A percentile compares a stretch with the other conserved stretches of the same genome.
Evolutionary conservation across 176 grass and related monocot species (phyloP).

Genomic region (Microstegium vimineum): DNA sequence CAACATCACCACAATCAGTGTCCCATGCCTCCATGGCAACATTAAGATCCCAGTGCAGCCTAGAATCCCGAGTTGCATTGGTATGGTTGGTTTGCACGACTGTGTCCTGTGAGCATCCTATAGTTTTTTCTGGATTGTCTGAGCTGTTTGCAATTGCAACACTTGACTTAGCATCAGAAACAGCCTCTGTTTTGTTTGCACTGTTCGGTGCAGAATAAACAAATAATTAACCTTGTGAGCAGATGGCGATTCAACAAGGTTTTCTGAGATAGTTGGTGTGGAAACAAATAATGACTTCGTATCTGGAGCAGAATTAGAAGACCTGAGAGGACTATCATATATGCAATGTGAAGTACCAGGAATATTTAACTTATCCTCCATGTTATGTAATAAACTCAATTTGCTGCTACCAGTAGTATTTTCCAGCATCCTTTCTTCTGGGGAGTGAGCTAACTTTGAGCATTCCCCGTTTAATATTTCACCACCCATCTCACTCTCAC

Average conservation of each 20-base stretch:
- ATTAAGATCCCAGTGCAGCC: slow-evolving; percentile 97
- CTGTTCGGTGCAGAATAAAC: slow-evolving; percentile 13
- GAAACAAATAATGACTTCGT: slow-evolving; percentile 11
- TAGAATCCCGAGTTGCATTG: slow-evolving; percentile 44
- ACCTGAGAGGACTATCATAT: slow-evolving; percentile 3
- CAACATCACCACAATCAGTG: slow-evolving; percentile 27
- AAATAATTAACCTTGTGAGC: background rate
- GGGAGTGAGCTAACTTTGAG: slow-evolving; percentile 27
- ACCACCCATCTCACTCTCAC: slow-evolving; percentile 51
- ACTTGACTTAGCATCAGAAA: slow-evolving; percentile 36
- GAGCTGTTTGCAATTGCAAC: slow-evolving; percentile 9
- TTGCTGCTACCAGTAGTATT: slow-evolving; percentile 2
- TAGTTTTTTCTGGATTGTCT: slow-evolving; percentile 21
- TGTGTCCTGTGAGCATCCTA: slow-evolving; percentile 30
- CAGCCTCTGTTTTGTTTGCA: slow-evolving; percentile 12
- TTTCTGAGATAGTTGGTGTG: background rate
- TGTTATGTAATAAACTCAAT: slow-evolving; percentile 27
- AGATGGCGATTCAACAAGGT: slow-evolving; percentile 5
- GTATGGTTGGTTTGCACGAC: slow-evolving; percentile 18
- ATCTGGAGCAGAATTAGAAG: slow-evolving; percentile 37
- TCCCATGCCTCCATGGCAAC: slow-evolving; percentile 85
- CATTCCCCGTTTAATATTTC: slow-evolving; percentile 30
- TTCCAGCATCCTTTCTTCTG: slow-evolving; percentile 37
- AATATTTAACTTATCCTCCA: slow-evolving; percentile 17
- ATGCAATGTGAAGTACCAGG: slow-evolving; percentile 23